Evolutionary conservation across 306 rosid genomes (phyloP).

Genomic region (Prunus mume): DNA sequence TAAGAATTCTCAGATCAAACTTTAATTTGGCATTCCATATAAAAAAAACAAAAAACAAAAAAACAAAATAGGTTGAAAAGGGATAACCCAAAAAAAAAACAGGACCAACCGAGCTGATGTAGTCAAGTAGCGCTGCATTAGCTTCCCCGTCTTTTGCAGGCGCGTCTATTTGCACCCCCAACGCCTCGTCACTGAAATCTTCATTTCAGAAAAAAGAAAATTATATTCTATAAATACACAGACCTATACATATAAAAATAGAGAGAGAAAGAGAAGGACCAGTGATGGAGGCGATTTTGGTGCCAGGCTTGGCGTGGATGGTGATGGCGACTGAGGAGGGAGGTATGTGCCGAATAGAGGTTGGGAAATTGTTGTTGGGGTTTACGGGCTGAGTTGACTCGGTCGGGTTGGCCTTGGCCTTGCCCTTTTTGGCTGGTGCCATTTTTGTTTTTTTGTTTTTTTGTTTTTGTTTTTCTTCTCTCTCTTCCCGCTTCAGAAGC

Average conservation of each 20-base stretch:
- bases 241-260: neutral
- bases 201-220: neutral
- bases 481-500: neutral
- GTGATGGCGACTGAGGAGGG: slow-evolving; percentile 85
- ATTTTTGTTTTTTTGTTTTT: slow-evolving; percentile 8
- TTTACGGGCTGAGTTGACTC: slow-evolving; percentile 32
- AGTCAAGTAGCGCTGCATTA: slow-evolving; percentile 83
- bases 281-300: slow-evolving; percentile 80
- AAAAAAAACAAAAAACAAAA: too few relatives aligned
- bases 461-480: neutral
- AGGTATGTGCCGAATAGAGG: slow-evolving; percentile 67
- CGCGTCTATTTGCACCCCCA: slow-evolving; percentile 88
- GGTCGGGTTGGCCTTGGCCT: slow-evolving; percentile 49
- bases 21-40: too few relatives aligned
- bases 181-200: slow-evolving; percentile 76
- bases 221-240: neutral
- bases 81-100: neutral
- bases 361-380: slow-evolving; percentile 38
- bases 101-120: slow-evolving; percentile 59
- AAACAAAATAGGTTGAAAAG: too few relatives aligned
- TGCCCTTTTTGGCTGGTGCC: slow-evolving; percentile 79
- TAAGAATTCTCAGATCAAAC: too few relatives aligned
- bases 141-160: slow-evolving; percentile 97
- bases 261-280: slow-evolving; percentile 32
- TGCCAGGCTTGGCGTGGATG: slow-evolving; percentile 94